Conservation (phyloP, 208 protist genomes). For the Crithidia sp. region DNA sequence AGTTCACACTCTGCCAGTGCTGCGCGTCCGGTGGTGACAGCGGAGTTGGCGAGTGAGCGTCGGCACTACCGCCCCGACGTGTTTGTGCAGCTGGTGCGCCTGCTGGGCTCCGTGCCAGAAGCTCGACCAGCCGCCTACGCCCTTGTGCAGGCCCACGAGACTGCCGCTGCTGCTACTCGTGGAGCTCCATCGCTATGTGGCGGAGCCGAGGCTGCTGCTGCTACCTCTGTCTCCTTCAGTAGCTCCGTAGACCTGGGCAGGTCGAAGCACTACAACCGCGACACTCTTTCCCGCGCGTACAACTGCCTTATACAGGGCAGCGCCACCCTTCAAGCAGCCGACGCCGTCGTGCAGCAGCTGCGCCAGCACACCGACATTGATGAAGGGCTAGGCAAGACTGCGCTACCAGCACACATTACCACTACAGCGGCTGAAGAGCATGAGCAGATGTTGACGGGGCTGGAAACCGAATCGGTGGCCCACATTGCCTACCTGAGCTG, state of each 20-base stretch:
- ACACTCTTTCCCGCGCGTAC: constrained; percentile 51
- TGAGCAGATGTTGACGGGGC: constrained; percentile 7
- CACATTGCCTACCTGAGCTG: constrained; percentile 58
- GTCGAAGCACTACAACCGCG: constrained; percentile 58
- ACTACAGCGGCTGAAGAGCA: background rate
- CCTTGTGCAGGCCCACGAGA: constrained; percentile 1
- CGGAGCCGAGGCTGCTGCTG: background rate
- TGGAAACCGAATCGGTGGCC: constrained; percentile 71
- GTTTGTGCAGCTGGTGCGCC: constrained; percentile 29
- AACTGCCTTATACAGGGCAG: constrained; percentile 52
- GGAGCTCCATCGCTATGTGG: too few species aligned
- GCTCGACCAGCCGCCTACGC: constrained; percentile 8
- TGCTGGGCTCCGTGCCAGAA: constrained; percentile 23
- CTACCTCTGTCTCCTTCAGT: background rate
- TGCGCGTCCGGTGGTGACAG: background rate
- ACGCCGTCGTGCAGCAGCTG: constrained; percentile 21
- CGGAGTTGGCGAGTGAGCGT: constrained; percentile 1
- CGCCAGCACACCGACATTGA: background rate
- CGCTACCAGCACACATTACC: too few species aligned
- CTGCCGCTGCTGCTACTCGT: background rate
- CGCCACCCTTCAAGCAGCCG: constrained; percentile 34
- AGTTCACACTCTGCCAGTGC: too few species aligned
- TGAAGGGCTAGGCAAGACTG: too few species aligned
- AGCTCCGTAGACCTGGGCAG: background rate
- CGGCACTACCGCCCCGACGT: constrained; percentile 28